Conservation (phyloP, 331 rosid genomes). For the Prunus yedoensis region DNA sequence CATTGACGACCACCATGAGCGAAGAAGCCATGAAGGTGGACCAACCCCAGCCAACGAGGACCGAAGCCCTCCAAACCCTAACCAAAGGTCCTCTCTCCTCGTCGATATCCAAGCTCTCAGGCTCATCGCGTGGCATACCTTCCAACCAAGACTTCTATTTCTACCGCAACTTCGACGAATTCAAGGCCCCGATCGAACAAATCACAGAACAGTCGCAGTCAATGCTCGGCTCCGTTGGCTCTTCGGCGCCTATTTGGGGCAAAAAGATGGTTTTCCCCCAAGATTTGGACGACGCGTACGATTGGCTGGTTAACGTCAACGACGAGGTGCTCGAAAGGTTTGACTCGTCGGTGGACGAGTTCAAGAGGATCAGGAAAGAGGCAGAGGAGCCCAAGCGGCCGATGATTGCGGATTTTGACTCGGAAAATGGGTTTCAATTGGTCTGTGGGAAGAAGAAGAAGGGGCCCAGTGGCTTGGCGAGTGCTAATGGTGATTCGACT, state of each 20-base stretch:
- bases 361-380: constrained; percentile 45
- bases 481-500: constrained; percentile 23
- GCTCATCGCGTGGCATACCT: constrained; percentile 58
- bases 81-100: constrained; percentile 44
- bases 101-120: constrained; percentile 52
- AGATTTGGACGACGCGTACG: constrained; percentile 72
- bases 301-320: constrained; percentile 78
- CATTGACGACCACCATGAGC: constrained; percentile 13
- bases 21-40: constrained; percentile 48
- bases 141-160: constrained; percentile 66
- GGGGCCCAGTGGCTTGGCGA: constrained; percentile 17
- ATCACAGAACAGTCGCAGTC: constrained; percentile 52
- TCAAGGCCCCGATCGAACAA: constrained; percentile 52
- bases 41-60: constrained; percentile 32
- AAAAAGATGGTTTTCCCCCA: constrained; percentile 49
- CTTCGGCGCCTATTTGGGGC: constrained; percentile 53
- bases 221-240: constrained; percentile 57
- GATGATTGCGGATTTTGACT: constrained; percentile 13
- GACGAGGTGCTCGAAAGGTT: constrained; percentile 75
- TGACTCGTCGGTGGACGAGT: constrained; percentile 58
- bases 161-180: constrained; percentile 62
- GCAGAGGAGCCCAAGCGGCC: constrained; percentile 44
- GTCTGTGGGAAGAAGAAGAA: constrained; percentile 56
- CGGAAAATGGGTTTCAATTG: constrained; percentile 60
- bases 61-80: constrained; percentile 42